These are phyloP conservation scores for Steccherinum ochraceum DNA, from an alignment of 768 basidiomycete species.

Conservation along the genomic window DNA sequence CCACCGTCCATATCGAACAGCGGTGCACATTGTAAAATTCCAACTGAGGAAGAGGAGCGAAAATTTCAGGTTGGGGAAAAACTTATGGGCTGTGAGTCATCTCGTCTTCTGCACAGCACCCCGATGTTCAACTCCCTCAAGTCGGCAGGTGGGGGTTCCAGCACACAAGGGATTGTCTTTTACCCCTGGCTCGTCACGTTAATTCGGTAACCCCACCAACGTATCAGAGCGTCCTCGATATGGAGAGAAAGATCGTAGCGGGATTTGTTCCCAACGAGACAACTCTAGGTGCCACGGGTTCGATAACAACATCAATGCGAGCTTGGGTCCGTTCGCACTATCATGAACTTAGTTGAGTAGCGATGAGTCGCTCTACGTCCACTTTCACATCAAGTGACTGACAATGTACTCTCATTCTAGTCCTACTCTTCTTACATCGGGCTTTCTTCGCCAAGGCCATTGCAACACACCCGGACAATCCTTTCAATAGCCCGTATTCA, in stretches of 20 bases:
- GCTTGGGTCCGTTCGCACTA: constrained; percentile 35
- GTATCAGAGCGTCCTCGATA: constrained; percentile 41
- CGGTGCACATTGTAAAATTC: constrained; percentile 56
- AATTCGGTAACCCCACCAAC: constrained; percentile 54
- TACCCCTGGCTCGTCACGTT: constrained; percentile 51
- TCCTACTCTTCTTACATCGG: constrained; percentile 50
- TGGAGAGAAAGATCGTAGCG: constrained; percentile 55
- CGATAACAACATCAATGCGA: constrained; percentile 15
- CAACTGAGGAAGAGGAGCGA: constrained; percentile 42
- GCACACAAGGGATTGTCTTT: constrained; percentile 54
- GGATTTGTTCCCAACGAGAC: constrained; percentile 35
- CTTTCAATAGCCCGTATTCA: constrained; percentile 40
- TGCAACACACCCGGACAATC: constrained; percentile 39
- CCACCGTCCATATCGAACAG: constrained; percentile 57
- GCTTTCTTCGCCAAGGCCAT: constrained; percentile 53
- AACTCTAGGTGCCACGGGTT: constrained; percentile 10
- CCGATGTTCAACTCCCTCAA: too few relatives aligned
- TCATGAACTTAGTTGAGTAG: constrained; percentile 39
- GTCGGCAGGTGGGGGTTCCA: constrained; percentile 54
- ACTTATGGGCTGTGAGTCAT: constrained; percentile 12
- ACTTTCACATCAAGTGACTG: background rate
- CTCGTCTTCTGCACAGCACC: too few relatives aligned
- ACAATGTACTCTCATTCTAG: constrained; percentile 13
- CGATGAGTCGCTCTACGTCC: constrained; percentile 1
- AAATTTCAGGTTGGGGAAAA: constrained; percentile 24